Base-by-base conservation (phyloP, 176 grass and related monocot genomes). In the Phyllostachys edulis region DNA sequence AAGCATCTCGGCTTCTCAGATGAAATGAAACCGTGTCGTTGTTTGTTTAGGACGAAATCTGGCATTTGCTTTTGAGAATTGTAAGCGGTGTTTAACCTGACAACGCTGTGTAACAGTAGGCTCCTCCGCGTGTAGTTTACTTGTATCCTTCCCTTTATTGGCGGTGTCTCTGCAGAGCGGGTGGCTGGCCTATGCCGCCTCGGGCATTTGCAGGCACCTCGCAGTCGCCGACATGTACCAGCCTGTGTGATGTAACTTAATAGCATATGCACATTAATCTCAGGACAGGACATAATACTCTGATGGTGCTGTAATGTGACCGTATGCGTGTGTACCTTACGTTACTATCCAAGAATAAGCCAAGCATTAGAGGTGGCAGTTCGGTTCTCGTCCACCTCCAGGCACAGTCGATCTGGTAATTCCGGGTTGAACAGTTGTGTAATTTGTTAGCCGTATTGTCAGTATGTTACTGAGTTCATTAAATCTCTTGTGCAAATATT, bases 11-110 rank as follows among this genome's bases (percentile, higher is more conserved):
- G 20, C 16, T 52, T 1, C 12, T 14, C 57, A 15, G 37, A 55
- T 20, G 32, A 60, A 39, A 39, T 8, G 46, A 51, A 38, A n/a
- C 21, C 17, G 9, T 36, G 21, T 32, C 78, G 65, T 24, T 24
- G 4, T 63, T 12, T 88, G 55, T 55, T 73, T 73, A 88, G 81
- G 75, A 84, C 46, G 56, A 51, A 69, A n/a, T 80, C 20, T 27
- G 9, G 40, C 61, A 75, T 90, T 90, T 90, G 83, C 78, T 90
- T 86, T 86, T 85, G 64, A 77, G 12, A 64, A 82, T 69, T 90
- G 88, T 86, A 85, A 90, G 74, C 83, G 71, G 78, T 89, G 77
- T 61, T 82, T 71, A 77, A 76, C 55, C 78, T 77, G 71, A 89
- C 64, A 65, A 44, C 36, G 71, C 44, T 62, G 67, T 9, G 26